Percentiles rank a stretch among this genome's conserved stretches.
phyloP scores from a whole-genome alignment of 1,139 yeast species.

The Candida tunisiensis region DNA sequence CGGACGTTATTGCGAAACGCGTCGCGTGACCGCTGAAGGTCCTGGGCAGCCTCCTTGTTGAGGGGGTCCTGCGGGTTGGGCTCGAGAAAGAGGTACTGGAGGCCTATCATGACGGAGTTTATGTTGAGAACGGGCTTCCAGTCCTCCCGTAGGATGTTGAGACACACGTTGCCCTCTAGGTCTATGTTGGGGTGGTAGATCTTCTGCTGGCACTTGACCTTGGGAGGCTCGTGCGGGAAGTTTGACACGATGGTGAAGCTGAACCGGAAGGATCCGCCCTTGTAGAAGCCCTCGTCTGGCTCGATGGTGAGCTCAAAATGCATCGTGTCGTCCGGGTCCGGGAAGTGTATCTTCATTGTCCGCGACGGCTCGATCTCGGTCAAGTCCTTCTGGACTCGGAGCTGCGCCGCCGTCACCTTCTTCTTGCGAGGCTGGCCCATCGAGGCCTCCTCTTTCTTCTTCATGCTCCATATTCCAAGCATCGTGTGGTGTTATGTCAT shows the following conservation, averaged over 20 bases:
- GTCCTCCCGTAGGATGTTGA: constrained; percentile 81
- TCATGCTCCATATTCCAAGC: constrained; percentile 26
- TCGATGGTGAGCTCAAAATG: constrained; percentile 38
- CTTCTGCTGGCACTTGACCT: constrained; percentile 47
- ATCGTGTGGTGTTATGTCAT: too few species aligned
- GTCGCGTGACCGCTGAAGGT: constrained; percentile 39
- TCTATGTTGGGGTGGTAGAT: constrained; percentile 94
- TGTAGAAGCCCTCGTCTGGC: constrained; percentile 75
- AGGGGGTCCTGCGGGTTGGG: constrained; percentile 90
- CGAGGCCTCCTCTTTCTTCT: constrained; percentile 19
- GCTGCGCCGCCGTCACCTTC: constrained; percentile 29
- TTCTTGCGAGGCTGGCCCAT: constrained; percentile 16
- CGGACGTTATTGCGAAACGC: constrained; percentile 43
- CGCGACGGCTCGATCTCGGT: constrained; percentile 54
- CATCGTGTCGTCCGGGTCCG: constrained; percentile 41
- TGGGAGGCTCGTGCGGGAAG: constrained; percentile 91
- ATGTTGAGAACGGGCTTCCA: constrained; percentile 91
- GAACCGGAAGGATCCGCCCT: constrained; percentile 52
- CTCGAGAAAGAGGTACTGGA: constrained; percentile 71
- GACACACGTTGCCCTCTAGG: constrained; percentile 75
- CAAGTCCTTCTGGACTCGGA: constrained; percentile 36
- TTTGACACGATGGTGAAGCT: constrained; percentile 45
- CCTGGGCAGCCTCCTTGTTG: constrained; percentile 74
- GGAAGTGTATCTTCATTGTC: constrained; percentile 39
- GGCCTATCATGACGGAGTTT: constrained; percentile 69